Percentiles rank a stretch among this genome's conserved stretches.
phyloP scores from a whole-genome alignment of 2,329 filamentous ascomycete species.

The Phyllosticta paracitricarpa region DNA sequence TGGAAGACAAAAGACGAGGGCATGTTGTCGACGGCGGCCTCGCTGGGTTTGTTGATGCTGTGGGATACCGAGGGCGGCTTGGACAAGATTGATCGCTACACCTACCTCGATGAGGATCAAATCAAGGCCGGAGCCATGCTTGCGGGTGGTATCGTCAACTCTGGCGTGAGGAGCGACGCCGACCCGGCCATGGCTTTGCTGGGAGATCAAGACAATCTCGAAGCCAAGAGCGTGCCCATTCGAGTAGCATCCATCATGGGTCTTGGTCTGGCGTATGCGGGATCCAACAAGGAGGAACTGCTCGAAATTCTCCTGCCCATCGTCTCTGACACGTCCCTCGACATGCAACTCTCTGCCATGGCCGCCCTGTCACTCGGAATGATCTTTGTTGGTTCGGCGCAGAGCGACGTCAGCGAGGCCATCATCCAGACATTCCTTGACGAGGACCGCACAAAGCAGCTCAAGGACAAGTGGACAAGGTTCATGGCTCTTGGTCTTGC shows the following conservation, averaged over 20 bases:
- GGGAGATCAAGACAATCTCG: slow-evolving; percentile 67
- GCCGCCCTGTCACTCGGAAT: slow-evolving; percentile 84
- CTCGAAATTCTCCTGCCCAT: slow-evolving; percentile 77
- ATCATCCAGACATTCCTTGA: slow-evolving; percentile 90
- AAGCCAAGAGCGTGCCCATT: slow-evolving; percentile 66
- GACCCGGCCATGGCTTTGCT: slow-evolving; percentile 85
- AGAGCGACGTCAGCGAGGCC: slow-evolving; percentile 82
- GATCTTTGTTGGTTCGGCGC: slow-evolving; percentile 84
- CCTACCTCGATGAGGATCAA: slow-evolving; percentile 69
- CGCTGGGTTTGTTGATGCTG: slow-evolving; percentile 78
- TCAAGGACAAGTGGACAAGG: slow-evolving; percentile 97
- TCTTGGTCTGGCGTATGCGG: slow-evolving; percentile 86
- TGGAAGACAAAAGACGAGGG: slow-evolving; percentile 99
- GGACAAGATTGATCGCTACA: slow-evolving; percentile 91
- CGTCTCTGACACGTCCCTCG: slow-evolving; percentile 69
- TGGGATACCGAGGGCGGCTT: slow-evolving; percentile 91
- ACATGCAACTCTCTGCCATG: slow-evolving; percentile 96
- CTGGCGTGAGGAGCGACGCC: slow-evolving; percentile 77
- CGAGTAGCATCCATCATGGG: slow-evolving; percentile 89
- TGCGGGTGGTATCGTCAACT: slow-evolving; percentile 92
- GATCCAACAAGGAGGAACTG: slow-evolving; percentile 85
- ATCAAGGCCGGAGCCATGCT: slow-evolving; percentile 88
- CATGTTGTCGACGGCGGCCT: slow-evolving; percentile 93
- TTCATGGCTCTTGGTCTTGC: slow-evolving; percentile 93
- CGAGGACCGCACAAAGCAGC: slow-evolving; percentile 77